Evolutionary conservation across 768 basidiomycete genomes (phyloP), one percentile per base, ranked within the genome.

Genomic region (Mycena galericulata): DNA sequence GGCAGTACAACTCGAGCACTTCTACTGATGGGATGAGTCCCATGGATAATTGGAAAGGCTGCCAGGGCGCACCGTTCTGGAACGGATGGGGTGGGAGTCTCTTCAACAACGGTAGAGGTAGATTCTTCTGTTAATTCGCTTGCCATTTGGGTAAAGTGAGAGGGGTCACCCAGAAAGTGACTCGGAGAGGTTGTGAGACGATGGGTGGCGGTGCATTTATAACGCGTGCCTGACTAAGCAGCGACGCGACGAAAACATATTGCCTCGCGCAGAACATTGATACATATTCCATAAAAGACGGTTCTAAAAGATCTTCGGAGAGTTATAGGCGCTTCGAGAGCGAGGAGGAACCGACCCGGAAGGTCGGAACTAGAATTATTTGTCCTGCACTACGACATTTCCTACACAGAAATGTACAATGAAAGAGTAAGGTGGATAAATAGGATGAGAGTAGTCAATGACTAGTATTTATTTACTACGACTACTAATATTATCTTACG

Each of bases 1-100:
- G 87, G 86, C 49, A 88, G 72, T 5, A 86, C 82, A 0, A 90
- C 89, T 45, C 87, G 80, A 6, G 88, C 70, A 18, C 43, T 56
- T 17, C 63, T 72, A 12, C n/a, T 36, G 36, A 27, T 49, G 34
- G n/a, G 49, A 3, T 54, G 32, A 66, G 61, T 45, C 17, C 15
- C 12, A n/a, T 54, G 43, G 43, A 24, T 30, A 49, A 29, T 8
- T n/a, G 18, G 12, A 29, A 30, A 27, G 36, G 45, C 18, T 3
- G 20, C 20, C 26, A 2, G 2, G 12, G 30, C 54, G 32, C 26
- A 70, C 69, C 65, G 60, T 30, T 64, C 61, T 29, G 59, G 60
- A 47, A 30, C 64, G 12, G 26, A 32, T 17, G 30, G 27, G 40
- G 40, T 17, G 15, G 26, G 3, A 17, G 30, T 26, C 15, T 46